Percentiles rank a stretch among this genome's conserved stretches.
Evolutionary conservation across 2,329 filamentous ascomycete species (phyloP).

Genomic region (Pestalotiopsis sp.): DNA sequence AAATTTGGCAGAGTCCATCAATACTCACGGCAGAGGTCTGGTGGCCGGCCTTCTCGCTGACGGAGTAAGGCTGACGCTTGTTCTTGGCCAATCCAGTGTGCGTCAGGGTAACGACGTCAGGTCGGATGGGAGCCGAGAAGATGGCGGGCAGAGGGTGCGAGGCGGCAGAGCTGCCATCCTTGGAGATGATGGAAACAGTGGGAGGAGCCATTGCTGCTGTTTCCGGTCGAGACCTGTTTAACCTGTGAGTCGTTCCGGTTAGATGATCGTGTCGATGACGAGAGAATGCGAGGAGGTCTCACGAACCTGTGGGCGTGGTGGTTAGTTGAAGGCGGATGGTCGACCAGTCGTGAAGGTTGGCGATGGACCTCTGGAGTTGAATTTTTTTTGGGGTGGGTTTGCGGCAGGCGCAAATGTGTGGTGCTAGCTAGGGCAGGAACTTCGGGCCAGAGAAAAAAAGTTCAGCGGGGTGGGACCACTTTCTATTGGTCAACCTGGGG

Average conservation of each 20-base stretch:
- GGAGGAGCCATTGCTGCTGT: neutral
- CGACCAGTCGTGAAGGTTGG: too few species aligned
- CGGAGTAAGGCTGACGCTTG: constrained; percentile 98
- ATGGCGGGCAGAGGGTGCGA: constrained; percentile 66
- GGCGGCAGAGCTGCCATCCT: neutral
- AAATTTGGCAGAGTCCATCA: neutral
- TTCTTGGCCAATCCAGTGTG: constrained; percentile 99
- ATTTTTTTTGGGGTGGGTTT: too few species aligned
- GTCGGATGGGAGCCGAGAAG: constrained; percentile 96
- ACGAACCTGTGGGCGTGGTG: too few species aligned
- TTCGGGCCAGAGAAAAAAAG: too few species aligned
- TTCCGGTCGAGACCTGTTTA: too few species aligned
- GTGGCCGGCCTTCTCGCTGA: constrained; percentile 99
- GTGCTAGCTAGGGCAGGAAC: too few species aligned
- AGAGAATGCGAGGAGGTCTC: neutral
- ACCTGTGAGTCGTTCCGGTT: neutral
- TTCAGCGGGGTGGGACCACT: too few species aligned
- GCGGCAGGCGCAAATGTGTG: too few species aligned
- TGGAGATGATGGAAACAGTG: neutral
- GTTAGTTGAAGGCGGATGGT: too few species aligned
- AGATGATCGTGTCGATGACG: neutral
- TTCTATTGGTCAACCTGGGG: too few species aligned
- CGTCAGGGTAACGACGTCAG: constrained; percentile 98
- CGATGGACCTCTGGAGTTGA: too few species aligned
- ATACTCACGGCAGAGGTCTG: constrained; percentile 79